Conservation (phyloP, 108 stramenopile genomes). For the Parietichytrium sp. region DNA sequence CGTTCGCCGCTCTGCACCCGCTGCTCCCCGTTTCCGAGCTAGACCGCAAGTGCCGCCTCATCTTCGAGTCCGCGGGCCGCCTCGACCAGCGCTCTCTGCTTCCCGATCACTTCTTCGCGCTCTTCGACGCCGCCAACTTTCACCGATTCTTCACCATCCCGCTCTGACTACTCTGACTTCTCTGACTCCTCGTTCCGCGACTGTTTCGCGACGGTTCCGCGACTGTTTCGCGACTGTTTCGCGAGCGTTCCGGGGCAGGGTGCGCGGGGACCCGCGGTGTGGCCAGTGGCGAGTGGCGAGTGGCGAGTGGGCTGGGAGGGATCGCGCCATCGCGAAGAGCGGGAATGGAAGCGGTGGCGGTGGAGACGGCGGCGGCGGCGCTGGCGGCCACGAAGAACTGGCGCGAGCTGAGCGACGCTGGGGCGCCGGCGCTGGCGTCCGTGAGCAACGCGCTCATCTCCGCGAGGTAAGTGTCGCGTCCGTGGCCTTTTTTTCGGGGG, state of each 20-base stretch:
- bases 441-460: no score
- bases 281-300: neutral
- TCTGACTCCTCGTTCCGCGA: neutral
- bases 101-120: neutral
- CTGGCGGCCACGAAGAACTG: no score
- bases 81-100: neutral
- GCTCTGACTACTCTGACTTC: neutral
- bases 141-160: neutral
- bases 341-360: neutral
- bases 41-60: neutral
- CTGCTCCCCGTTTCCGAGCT: neutral
- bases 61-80: neutral
- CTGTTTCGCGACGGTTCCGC: neutral
- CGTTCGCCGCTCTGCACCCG: neutral
- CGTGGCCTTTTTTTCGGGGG: no score
- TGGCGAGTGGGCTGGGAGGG: neutral
- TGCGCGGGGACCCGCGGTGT: neutral
- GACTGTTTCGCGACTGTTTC: neutral
- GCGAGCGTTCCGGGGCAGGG: neutral
- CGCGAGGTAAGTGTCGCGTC: no score
- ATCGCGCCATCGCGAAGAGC: neutral
- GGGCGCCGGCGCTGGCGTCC: no score
- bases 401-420: no score
- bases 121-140: neutral
- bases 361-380: constrained; percentile 7